Conservation (phyloP, 257 asterid genomes). For the Agastache rugosa region DNA sequence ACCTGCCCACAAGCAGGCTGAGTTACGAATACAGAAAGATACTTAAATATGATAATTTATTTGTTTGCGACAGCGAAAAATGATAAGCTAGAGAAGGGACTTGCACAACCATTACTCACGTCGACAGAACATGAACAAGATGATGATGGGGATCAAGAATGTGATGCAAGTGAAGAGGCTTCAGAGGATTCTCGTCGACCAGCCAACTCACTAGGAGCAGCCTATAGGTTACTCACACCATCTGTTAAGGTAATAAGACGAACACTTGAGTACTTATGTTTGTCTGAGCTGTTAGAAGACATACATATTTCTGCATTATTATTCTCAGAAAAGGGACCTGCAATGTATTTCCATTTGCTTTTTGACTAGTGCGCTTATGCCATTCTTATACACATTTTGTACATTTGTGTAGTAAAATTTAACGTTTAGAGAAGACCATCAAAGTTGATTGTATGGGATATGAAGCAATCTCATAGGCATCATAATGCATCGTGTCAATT, state of each 20-base stretch:
- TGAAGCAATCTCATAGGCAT: conserved; percentile 1
- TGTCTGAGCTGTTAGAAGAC: conserved; percentile 15
- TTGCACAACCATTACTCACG: conserved; percentile 73
- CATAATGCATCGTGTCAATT: not conserved
- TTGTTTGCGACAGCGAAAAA: conserved; percentile 47
- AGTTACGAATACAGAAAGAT: not conserved
- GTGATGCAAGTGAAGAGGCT: conserved; percentile 89
- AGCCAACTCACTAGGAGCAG: conserved; percentile 79
- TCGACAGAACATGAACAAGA: conserved; percentile 56
- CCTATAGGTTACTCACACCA: conserved; percentile 90
- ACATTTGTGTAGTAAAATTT: not conserved
- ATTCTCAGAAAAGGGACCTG: not conserved
- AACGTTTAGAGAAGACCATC: not conserved
- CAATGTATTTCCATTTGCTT: conserved; percentile 4
- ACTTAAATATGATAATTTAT: conserved; percentile 32
- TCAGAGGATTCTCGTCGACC: conserved; percentile 76
- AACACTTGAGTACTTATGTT: not conserved
- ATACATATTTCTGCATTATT: conserved; percentile 1
- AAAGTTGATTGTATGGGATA: conserved; percentile 1
- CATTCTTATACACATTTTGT: not conserved
- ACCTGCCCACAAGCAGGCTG: conserved; percentile 6
- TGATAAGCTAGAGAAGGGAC: conserved; percentile 83
- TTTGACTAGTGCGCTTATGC: not conserved
- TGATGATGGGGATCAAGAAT: conserved; percentile 72
- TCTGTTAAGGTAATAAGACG: conserved; percentile 81